Evolutionary conservation across 768 basidiomycete genomes (phyloP), one percentile per base, ranked within the genome.

Genomic region (Podaxis mareebaensis): DNA sequence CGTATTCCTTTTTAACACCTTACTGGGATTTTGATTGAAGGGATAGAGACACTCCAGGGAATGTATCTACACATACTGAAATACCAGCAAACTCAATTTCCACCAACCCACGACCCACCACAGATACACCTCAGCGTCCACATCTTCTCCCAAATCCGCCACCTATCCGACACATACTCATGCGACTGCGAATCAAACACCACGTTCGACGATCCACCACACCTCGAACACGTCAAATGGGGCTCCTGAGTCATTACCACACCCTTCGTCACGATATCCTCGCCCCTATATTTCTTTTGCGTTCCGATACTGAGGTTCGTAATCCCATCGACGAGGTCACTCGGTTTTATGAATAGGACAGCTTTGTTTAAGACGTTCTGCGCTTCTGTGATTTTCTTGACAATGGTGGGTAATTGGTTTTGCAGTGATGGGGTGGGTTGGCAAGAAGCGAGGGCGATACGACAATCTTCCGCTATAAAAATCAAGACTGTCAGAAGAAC

Each of bases 201-300:
- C 5, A 82, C 66, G 63, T 85, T 79, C 1, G 88, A 85, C 65
- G 75, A 79, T 4, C 85, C 86, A 17, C 83, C 86, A 65, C 91
- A 93, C 38, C 88, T 79, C 20, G 88, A 73, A 67, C 92, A 93
- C 28, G 78, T 67, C 46, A 81, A 74, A 11, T 71, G 71, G 0
- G 75, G 69, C 2, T 60, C 72, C 13, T 76, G 78, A 5, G 79
- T 81, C 49, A 76, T 65, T 42, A 91, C 72, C 1, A 77, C 57
- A 0, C 81, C 81, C 71, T 91, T 92, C 12, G 84, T 83, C n/a
- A 93, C 75, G 4, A 92, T 79, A 67, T 93, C 91, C 60, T 77
- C 80, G 22, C 76, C 78, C 53, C 79, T 80, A 20, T 72, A 74
- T 64, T 76, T 76, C 58, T 68, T 71, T 26, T 72, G 66, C 20